Conservation (phyloP, 2,329 filamentous ascomycete species). For the Pseudogymnoascus sp. region DNA sequence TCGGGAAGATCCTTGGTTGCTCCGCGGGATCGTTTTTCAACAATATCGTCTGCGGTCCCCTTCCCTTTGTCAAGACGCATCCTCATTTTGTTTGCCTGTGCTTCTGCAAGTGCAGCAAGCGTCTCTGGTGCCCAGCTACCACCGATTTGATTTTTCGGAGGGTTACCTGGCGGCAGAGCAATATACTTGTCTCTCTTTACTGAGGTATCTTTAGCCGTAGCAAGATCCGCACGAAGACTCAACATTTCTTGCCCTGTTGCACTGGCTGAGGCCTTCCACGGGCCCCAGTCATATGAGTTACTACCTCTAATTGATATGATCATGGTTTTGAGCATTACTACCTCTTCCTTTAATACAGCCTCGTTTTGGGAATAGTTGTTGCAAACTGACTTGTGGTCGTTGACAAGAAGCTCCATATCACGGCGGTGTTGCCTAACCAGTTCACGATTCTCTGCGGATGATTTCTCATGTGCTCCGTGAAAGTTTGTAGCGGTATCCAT, state of each 20-base stretch:
- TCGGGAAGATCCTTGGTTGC: not conserved
- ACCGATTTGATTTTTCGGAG: not conserved
- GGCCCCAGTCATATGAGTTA: not conserved
- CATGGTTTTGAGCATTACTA: not conserved
- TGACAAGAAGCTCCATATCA: not conserved
- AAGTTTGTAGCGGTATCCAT: not conserved
- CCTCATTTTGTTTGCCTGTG: too few relatives aligned
- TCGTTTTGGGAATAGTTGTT: not conserved
- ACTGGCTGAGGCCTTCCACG: not conserved
- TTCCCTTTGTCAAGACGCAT: not conserved
- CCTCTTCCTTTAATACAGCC: not conserved
- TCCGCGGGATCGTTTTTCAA: not conserved
- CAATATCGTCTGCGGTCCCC: not conserved
- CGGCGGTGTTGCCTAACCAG: not conserved
- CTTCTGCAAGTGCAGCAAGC: not conserved
- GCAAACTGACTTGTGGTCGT: not conserved
- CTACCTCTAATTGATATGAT: not conserved
- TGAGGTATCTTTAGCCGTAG: not conserved
- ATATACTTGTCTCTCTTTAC: too few relatives aligned
- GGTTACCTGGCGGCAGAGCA: not conserved
- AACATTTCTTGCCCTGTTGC: not conserved
- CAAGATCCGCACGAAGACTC: not conserved
- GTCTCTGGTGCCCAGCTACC: too few relatives aligned
- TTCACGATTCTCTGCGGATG: not conserved
- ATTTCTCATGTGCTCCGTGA: not conserved